Conservation (phyloP, 1,284 basidiomycete genomes). For the Ustilago loliicola region DNA sequence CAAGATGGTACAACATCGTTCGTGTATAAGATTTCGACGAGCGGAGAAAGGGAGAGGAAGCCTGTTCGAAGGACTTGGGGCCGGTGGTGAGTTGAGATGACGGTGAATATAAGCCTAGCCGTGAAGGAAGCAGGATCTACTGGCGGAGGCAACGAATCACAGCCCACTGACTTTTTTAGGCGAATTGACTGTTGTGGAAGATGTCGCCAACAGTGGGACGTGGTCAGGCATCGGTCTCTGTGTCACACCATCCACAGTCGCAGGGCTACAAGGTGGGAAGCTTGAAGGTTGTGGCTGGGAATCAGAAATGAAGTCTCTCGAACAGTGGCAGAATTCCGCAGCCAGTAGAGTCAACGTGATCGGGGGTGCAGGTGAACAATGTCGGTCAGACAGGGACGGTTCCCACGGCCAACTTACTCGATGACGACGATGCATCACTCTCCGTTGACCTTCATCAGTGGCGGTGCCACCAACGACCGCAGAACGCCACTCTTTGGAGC, state of each 20-base stretch:
- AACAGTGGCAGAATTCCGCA: slow-evolving; percentile 3
- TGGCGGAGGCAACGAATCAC: neutral
- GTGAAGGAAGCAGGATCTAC: neutral
- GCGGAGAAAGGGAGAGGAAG: neutral
- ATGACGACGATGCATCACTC: slow-evolving; percentile 4
- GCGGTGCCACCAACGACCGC: slow-evolving; percentile 2
- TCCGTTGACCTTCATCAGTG: slow-evolving; percentile 10
- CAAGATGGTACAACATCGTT: slow-evolving; percentile 5
- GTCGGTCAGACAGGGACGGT: neutral
- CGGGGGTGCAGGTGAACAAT: neutral
- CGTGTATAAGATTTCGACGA: neutral
- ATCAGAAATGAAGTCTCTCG: slow-evolving; percentile 8
- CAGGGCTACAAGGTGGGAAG: neutral
- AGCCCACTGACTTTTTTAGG: neutral
- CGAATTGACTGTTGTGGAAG: neutral
- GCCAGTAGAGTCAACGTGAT: neutral
- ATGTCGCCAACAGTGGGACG: neutral
- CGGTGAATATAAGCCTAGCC: neutral
- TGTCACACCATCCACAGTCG: neutral
- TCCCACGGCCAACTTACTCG: slow-evolving; percentile 2
- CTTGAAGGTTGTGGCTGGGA: neutral
- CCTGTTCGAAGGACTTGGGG: too few species aligned
- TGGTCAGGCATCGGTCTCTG: slow-evolving; percentile 3
- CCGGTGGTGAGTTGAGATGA: too few species aligned
- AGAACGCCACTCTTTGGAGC: slow-evolving; percentile 9